A percentile compares a stretch with the other conserved stretches of the same genome.
Evolutionary conservation across 768 basidiomycete species (phyloP).

Genomic region (Chalciporus chontae): DNA sequence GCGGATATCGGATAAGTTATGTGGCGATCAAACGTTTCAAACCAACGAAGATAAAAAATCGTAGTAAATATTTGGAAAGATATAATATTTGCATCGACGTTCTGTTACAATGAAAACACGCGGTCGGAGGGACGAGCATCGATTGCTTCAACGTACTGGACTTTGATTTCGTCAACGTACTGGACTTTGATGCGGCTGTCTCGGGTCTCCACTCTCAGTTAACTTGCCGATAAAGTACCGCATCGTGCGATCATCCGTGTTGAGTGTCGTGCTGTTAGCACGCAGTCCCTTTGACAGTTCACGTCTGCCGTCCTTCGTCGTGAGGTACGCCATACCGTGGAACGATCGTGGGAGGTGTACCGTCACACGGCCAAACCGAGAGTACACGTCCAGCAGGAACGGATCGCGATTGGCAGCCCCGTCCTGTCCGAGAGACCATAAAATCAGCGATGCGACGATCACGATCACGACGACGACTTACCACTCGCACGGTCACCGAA

Average conservation of each 20-base stretch:
- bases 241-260: constrained; percentile 29
- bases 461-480: constrained; percentile 1
- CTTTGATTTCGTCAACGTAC: constrained; percentile 36
- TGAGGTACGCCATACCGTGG: constrained; percentile 36
- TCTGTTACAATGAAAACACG: constrained; percentile 5
- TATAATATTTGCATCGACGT: too few species aligned
- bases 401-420: constrained; percentile 13
- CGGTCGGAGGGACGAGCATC: too few species aligned
- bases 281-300: constrained; percentile 34
- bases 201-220: constrained; percentile 31
- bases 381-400: constrained; percentile 7
- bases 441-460: neutral
- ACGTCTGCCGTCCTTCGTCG: constrained; percentile 21
- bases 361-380: constrained; percentile 32
- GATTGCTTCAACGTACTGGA: constrained; percentile 38
- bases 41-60: neutral
- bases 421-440: neutral
- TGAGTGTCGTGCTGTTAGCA: constrained; percentile 30
- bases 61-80: too few species aligned
- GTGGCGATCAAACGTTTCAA: neutral
- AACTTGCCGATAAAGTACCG: constrained; percentile 45
- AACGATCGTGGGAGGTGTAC: constrained; percentile 40
- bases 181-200: constrained; percentile 37
- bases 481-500: constrained; percentile 8
- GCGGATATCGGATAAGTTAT: constrained; percentile 12